Evolutionary conservation across 2,329 filamentous ascomycete genomes (phyloP), one percentile per base, ranked within the genome.

Genomic region (Sarocladiaceae sp.): DNA sequence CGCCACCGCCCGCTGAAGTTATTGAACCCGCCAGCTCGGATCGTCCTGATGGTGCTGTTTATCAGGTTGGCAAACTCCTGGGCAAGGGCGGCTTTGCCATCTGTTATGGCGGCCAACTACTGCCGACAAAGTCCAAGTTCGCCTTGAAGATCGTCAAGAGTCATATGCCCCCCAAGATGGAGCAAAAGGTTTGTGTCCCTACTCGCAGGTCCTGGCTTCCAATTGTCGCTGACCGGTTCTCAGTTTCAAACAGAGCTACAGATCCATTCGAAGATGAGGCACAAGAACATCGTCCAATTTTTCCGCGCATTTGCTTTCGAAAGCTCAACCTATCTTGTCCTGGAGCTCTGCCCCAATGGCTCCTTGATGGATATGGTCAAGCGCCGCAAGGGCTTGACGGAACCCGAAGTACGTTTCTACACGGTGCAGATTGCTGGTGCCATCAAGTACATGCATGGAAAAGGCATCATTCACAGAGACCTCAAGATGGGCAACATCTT

Each of bases 401-500:
- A 97, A 62, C 89, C 93, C 1, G 93, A 98, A 66, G 89, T 96
- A 40, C 80, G 93, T 51, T 88, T 90, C 55, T 95, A 95, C 62
- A 85, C 93, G 49, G 82, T 98, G 32, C 93, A 98, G 64, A 89
- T 96, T 48, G 88, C 91, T 52, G 93, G 93, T 27, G 93, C 93
- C 29, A 91, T 98, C 66, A 97, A 97, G 66, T 98, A 98, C 61
- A 86, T 98, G 72, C 94, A 98, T 64, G 82, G 82, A 58, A 86
- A 94, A 60, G 93, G 91, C 52, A 94, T 98, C 50, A 95, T 97
- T 41, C 93, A 98, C 65, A 82, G 93, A 41, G 93, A 98, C 64
- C 67, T 98, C 55, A 98, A 98, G 67, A 97, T 96, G 73, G 94
- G 93, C 40, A 98, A 98, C 62, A 83, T 98, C 53, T 98, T 98